These are phyloP conservation scores for Nemania bipapillata DNA, from an alignment of 2,329 filamentous ascomycete genomes.

Conservation along the genomic window DNA sequence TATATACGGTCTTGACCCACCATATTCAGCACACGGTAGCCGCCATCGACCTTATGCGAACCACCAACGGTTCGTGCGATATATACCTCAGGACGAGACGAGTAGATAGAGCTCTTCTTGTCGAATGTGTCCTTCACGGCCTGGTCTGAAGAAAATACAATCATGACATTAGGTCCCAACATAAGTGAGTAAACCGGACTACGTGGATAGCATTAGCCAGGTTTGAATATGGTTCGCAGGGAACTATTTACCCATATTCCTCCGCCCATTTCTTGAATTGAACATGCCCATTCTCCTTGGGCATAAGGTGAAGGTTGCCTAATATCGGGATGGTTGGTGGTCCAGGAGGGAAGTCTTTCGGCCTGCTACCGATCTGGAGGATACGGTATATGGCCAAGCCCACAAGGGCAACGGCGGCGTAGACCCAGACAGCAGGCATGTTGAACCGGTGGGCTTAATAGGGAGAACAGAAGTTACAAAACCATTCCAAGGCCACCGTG, in stretches of 20 bases:
- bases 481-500: slow-evolving; percentile 12
- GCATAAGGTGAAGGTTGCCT: slow-evolving; percentile 41
- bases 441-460: slow-evolving; percentile 22
- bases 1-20: slow-evolving; percentile 21
- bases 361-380: slow-evolving; percentile 41
- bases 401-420: slow-evolving; percentile 38
- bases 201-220: slow-evolving; percentile 17
- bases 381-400: slow-evolving; percentile 40
- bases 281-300: slow-evolving; percentile 39
- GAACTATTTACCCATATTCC: slow-evolving; percentile 40
- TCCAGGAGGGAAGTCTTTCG: slow-evolving; percentile 41
- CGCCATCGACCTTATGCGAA: slow-evolving; percentile 39
- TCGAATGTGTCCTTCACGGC: slow-evolving; percentile 42
- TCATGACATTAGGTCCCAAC: slow-evolving; percentile 40
- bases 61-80: slow-evolving; percentile 42
- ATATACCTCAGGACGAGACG: slow-evolving; percentile 41
- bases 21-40: slow-evolving; percentile 41
- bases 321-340: slow-evolving; percentile 41
- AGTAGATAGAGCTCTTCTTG: slow-evolving; percentile 43
- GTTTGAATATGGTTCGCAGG: neutral
- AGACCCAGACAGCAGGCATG: slow-evolving; percentile 39
- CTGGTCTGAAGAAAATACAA: slow-evolving; percentile 40
- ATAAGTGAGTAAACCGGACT: slow-evolving; percentile 43
- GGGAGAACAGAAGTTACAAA: slow-evolving; percentile 22
- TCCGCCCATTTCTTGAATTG: slow-evolving; percentile 44